Evolutionary conservation across 768 basidiomycete species (phyloP).

Genomic region (Melanogaster broomeanus): DNA sequence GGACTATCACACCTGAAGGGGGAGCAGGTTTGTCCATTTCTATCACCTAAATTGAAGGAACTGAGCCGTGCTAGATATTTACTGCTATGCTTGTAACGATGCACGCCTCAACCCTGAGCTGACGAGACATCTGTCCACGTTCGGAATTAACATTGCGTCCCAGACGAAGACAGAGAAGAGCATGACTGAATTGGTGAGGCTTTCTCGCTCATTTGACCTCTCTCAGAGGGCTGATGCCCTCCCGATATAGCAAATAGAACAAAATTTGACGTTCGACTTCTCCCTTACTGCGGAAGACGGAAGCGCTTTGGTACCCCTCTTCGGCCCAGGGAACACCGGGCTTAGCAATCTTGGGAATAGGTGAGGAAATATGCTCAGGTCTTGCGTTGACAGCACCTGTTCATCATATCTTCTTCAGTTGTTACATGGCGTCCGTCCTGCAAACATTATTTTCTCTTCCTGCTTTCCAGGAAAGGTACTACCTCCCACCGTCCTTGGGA

Average conservation of each 20-base stretch:
- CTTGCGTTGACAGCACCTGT: not conserved
- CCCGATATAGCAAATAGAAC: slow-evolving; percentile 85
- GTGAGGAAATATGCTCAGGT: slow-evolving; percentile 31
- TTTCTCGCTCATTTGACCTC: not conserved
- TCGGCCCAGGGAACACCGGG: slow-evolving; percentile 88
- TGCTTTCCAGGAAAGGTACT: slow-evolving; percentile 75
- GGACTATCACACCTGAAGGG: slow-evolving; percentile 96
- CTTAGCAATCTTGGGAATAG: slow-evolving; percentile 93
- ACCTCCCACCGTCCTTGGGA: slow-evolving; percentile 22
- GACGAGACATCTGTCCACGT: slow-evolving; percentile 68
- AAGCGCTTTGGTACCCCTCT: slow-evolving; percentile 83
- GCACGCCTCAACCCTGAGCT: slow-evolving; percentile 77
- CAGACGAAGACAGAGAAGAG: slow-evolving; percentile 94
- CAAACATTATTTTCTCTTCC: slow-evolving; percentile 85
- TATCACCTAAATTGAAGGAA: not conserved
- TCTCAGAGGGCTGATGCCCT: not conserved
- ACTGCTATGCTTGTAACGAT: slow-evolving; percentile 92
- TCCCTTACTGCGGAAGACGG: slow-evolving; percentile 87
- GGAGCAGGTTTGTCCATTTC: slow-evolving; percentile 62
- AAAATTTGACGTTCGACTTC: slow-evolving; percentile 94
- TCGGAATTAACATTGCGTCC: slow-evolving; percentile 83
- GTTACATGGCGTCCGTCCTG: slow-evolving; percentile 95
- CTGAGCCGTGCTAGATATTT: slow-evolving; percentile 60
- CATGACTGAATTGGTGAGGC: slow-evolving; percentile 87
- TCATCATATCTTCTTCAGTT: slow-evolving; percentile 48